A percentile compares a stretch with the other conserved stretches of the same genome.
Evolutionary conservation across 768 basidiomycete genomes (phyloP).

Genomic region (Mycena epipterygia): DNA sequence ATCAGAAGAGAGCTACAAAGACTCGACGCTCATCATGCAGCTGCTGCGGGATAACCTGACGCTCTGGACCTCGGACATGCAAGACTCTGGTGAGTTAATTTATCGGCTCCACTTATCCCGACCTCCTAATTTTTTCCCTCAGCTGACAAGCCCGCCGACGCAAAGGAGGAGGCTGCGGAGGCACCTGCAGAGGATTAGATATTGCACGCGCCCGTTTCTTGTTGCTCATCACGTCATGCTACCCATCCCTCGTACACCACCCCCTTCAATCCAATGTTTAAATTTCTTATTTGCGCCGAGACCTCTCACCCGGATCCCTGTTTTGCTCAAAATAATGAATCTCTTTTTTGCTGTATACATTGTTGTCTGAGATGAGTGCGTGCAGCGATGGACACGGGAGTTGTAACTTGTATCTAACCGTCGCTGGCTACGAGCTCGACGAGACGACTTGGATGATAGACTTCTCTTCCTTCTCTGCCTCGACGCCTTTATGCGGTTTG

Average conservation of each 20-base stretch:
- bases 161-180: conserved; percentile 77
- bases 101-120: not conserved
- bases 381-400: too few species aligned
- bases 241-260: conserved; percentile 41
- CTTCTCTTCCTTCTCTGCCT: conserved; percentile 14
- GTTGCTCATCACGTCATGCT: conserved; percentile 44
- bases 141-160: conserved; percentile 79
- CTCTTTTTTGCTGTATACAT: not conserved
- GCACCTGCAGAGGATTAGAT: conserved; percentile 77
- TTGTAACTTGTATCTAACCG: too few species aligned
- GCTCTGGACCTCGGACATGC: conserved; percentile 98
- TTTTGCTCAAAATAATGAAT: conserved; percentile 34
- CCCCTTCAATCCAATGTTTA: conserved; percentile 29
- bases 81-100: conserved; percentile 80
- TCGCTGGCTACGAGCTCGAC: too few species aligned
- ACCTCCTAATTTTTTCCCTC: conserved; percentile 30
- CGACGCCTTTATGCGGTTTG: conserved; percentile 25
- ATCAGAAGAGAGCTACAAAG: conserved; percentile 99
- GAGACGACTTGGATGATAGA: conserved; percentile 5
- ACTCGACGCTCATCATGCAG: conserved; percentile 98
- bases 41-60: conserved; percentile 97
- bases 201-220: conserved; percentile 35
- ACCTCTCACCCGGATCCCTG: conserved; percentile 4
- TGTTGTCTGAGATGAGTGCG: too few species aligned
- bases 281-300: conserved; percentile 31